Conservation (phyloP, 352 stramenopile genomes). For the Phytopythium cucurbitacearum region DNA sequence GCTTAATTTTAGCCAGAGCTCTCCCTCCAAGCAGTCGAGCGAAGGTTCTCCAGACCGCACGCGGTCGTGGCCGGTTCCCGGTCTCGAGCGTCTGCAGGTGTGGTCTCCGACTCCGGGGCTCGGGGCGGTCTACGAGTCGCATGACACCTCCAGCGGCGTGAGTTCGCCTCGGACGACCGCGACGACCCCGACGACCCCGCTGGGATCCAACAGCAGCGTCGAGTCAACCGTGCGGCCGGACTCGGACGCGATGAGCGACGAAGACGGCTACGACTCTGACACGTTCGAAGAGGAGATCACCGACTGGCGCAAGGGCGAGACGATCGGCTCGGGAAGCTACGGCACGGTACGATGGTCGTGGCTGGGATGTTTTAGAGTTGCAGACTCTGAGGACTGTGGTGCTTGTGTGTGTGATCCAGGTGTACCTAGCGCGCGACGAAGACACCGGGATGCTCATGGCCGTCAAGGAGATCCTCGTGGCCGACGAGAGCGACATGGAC, state of each 20-base stretch:
- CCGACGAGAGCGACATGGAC: constrained; percentile 32
- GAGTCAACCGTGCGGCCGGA: not conserved
- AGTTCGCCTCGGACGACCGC: too few relatives aligned
- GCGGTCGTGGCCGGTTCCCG: constrained; percentile 7
- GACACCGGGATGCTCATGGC: constrained; percentile 85
- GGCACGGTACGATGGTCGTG: constrained; percentile 27
- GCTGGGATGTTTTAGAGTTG: too few relatives aligned
- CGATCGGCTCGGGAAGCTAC: constrained; percentile 61
- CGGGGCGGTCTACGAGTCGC: constrained; percentile 6
- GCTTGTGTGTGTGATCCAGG: constrained; percentile 13
- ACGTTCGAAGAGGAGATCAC: constrained; percentile 43
- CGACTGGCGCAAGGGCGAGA: constrained; percentile 54
- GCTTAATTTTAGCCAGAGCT: constrained; percentile 6
- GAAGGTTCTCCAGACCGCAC: not conserved
- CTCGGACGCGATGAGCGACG: not conserved
- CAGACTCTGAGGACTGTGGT: not conserved
- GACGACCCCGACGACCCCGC: too few relatives aligned
- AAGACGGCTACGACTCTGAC: constrained; percentile 35
- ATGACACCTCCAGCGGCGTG: not conserved
- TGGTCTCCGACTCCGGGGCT: constrained; percentile 1
- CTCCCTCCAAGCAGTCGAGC: not conserved
- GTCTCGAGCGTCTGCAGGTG: constrained; percentile 1
- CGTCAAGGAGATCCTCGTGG: constrained; percentile 59
- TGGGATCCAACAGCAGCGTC: not conserved
- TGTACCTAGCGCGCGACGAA: constrained; percentile 91